Conservation (phyloP, 2,329 filamentous ascomycete genomes). For the Stachybotrys elegans region DNA sequence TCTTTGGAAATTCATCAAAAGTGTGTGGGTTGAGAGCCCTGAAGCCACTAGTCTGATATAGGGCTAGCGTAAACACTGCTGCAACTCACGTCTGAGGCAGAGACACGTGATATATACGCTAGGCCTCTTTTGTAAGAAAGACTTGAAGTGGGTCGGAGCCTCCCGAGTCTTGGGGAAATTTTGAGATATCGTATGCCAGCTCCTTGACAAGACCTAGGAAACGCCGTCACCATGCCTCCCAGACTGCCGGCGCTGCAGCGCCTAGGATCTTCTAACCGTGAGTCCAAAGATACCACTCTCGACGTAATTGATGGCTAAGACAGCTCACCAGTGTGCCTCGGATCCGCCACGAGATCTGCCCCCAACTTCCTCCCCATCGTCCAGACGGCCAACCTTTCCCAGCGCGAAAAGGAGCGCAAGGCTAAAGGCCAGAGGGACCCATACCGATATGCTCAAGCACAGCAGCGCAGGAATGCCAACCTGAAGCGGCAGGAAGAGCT, state of each 20-base stretch:
- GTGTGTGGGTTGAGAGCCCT: conserved; percentile 35
- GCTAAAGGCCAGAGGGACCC: conserved; percentile 69
- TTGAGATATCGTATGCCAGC: conserved; percentile 21
- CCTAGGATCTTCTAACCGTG: conserved; percentile 57
- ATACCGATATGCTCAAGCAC: conserved; percentile 74
- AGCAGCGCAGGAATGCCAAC: conserved; percentile 80
- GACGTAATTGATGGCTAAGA: too few species aligned
- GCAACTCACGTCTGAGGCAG: not conserved
- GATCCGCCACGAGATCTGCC: conserved; percentile 42
- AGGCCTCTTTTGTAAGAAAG: conserved; percentile 10
- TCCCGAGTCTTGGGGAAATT: conserved; percentile 22
- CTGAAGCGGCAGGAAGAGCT: conserved; percentile 69
- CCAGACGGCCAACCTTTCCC: conserved; percentile 60
- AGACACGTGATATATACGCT: conserved; percentile 26
- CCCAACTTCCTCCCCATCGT: conserved; percentile 53
- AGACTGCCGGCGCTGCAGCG: conserved; percentile 58
- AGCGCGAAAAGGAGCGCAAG: conserved; percentile 51
- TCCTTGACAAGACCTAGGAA: conserved; percentile 12
- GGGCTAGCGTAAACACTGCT: conserved; percentile 13
- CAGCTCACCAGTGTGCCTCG: conserved; percentile 50
- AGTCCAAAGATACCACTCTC: too few species aligned
- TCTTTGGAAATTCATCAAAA: conserved; percentile 29
- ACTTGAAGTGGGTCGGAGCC: not conserved
- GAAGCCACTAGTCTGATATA: conserved; percentile 17
- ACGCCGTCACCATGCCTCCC: conserved; percentile 55